Base-by-base conservation (phyloP, 139 green algal genomes). In the Chloropicon primus region DNA sequence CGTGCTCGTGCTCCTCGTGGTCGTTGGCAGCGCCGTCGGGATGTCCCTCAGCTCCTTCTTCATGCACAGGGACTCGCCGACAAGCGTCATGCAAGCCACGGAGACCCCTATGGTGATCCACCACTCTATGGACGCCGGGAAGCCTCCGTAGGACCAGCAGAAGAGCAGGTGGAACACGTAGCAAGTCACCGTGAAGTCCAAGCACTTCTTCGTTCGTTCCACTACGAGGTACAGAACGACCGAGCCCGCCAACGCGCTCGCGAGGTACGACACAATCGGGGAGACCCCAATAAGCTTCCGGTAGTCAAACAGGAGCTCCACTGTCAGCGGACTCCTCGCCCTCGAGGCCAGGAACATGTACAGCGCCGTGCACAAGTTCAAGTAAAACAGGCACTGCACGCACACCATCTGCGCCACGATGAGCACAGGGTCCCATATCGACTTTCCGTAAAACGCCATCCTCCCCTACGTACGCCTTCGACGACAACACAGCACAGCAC, bases 131-230 rank as follows among this genome's bases (percentile, higher is more conserved):
- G 80, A 84, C 26, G 76, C 71, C 5, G 93, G 93, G 27, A 93
- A 88, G 3, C 89, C 90, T 17, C 73, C 81, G 73, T 86, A 90
- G 2, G 53, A 54, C 2, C 81, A 87, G 22, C 83, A 87, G 23
- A 85, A 78, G 0, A 90, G 28, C 0, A 94, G 71, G 78, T 98
- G 94, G 22, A 97, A 75, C 26, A 94, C 54, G 82, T 95, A 94
- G 2, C 84, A 71, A 0, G 94, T 98, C 17, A 84, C 86, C 2
- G 87, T 85, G 82, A 97, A 98, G 79, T 98, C 94, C 5, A 98
- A 81, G 77, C 94, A 98, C 82, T 98, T 98, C 78, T 98, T 98
- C 1, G 93, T 88, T 0, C 94, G 84, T 82, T 97, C 87, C 1
- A 97, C 90, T 85, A 93, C 83, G 78, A 28, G 22, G 87, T 71